Conservation (phyloP, 1,284 basidiomycete genomes). For the Apiotrichum domesticum region DNA sequence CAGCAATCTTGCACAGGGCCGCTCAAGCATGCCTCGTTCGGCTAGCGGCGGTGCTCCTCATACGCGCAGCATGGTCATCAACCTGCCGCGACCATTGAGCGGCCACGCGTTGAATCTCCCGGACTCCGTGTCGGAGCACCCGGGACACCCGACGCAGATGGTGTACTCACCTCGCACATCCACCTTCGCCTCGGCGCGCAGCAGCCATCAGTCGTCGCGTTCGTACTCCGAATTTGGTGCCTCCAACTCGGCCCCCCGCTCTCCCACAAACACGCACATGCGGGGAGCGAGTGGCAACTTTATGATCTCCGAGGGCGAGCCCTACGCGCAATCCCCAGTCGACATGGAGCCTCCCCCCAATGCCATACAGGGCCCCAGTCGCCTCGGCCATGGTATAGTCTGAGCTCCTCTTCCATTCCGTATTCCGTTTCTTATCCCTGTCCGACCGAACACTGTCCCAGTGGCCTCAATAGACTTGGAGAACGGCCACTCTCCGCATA, state of each 20-base stretch:
- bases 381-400: not conserved
- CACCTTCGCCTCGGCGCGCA: not conserved
- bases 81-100: constrained; percentile 13
- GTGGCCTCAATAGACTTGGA: not conserved
- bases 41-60: constrained; percentile 11
- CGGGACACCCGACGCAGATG: not conserved
- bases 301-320: not conserved
- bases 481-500: not conserved
- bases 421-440: not conserved
- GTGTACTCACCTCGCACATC: constrained; percentile 1
- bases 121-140: not conserved
- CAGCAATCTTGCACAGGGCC: constrained; percentile 1
- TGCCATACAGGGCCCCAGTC: not conserved
- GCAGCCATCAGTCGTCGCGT: not conserved
- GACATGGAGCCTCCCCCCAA: not conserved
- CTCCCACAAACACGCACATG: not conserved
- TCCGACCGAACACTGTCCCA: no score
- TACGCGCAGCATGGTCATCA: constrained; percentile 8
- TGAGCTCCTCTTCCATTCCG: not conserved
- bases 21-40: not conserved
- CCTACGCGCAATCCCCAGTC: not conserved
- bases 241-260: not conserved
- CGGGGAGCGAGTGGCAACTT: not conserved
- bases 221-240: not conserved
- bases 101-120: not conserved